phyloP scores from a whole-genome alignment of 345 rosid genomes.

The Syzygium aromaticum region DNA sequence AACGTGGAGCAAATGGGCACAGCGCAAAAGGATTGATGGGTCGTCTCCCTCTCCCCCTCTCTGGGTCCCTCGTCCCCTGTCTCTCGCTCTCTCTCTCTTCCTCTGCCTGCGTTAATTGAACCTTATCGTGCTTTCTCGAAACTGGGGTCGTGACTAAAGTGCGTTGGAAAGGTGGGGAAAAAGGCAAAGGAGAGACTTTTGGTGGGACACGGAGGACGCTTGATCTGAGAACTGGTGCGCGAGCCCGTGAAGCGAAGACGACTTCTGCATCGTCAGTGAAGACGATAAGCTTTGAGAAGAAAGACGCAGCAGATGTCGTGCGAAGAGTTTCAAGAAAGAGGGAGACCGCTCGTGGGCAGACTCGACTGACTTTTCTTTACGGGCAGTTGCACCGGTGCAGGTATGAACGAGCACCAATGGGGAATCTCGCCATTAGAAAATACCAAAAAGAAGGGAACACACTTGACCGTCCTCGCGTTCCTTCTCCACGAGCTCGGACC shows the following conservation, averaged over 20 bases:
- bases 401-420: neutral
- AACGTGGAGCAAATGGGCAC: neutral
- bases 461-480: neutral
- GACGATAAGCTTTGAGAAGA: neutral
- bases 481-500: neutral
- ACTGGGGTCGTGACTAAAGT: neutral
- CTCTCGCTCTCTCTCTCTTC: neutral
- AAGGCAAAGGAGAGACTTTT: neutral
- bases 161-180: neutral
- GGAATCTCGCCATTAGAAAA: neutral
- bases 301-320: neutral
- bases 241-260: constrained; percentile 18
- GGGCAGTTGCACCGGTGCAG: neutral
- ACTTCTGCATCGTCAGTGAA: neutral
- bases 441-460: neutral
- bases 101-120: neutral
- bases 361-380: neutral
- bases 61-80: neutral
- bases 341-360: neutral
- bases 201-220: neutral
- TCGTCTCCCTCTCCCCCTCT: neutral
- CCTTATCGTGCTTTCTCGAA: neutral
- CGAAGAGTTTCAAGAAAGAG: neutral
- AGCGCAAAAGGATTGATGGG: neutral
- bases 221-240: neutral